Base-by-base conservation (phyloP, 106 monocot genomes). In the Allium cepa region DNA sequence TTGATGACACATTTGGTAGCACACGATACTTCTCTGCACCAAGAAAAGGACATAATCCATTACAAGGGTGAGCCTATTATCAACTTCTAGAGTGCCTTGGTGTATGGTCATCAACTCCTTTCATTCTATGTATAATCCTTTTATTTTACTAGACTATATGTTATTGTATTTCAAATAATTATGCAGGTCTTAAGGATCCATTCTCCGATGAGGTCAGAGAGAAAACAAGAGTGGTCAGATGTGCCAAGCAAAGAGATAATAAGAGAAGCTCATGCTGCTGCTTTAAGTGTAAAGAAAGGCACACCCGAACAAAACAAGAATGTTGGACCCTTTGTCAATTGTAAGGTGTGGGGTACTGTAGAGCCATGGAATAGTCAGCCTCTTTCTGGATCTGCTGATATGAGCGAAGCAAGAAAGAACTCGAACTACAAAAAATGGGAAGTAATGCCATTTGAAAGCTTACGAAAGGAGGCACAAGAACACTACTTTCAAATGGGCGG, bases 61-160 rank as follows among this genome's bases (percentile, higher is more conserved):
- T 99, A 48, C 97, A 99, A 79, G 97, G 97, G 50, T 75, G 97
- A 62, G 92, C 97, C 12, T 99, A 92, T 73, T 99, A 92, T 79
- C 97, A 99, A 72, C 84, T 99, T 46, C 70, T 99, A 67, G 97
- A 99, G 59, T 99, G 97, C 79, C 89, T 99, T 56, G 97, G 97
- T 55, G 97, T 99, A 82, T 76, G 78, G 45, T 10, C 53, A 55
- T 55, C 53, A 11, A 55, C 53, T 2, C 6, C 27, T 36, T 57
- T 62, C 10, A 22, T 71, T 50, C 26, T 17, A 4, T 63, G 53
- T 7, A 53, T 11, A 69, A 36, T 5, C 36, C 36, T 36, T 36
- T 36, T 36, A 36, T 36, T 36, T 22, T 36, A 5, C 36, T 36
- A 36, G 36, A 36, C 36, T 36, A 5, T 36, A 5, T 36, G 36